Evolutionary conservation across 495 filamentous ascomycete species (phyloP).

Genomic region (Aspergillus leporis): DNA sequence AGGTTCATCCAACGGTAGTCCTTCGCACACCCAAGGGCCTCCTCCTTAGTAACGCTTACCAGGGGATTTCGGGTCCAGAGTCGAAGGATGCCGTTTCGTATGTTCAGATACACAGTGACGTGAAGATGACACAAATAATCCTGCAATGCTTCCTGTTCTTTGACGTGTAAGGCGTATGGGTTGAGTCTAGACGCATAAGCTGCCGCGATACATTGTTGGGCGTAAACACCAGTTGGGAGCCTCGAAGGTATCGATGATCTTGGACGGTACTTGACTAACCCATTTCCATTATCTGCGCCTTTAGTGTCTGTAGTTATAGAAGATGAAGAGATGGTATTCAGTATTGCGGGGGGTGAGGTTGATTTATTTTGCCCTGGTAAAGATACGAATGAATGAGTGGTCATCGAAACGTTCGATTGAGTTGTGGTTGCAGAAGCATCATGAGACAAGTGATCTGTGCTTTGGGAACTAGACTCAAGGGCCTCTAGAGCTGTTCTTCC

Average conservation of each 20-base stretch:
- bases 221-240: slow-evolving; percentile 71
- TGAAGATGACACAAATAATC: slow-evolving; percentile 83
- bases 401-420: slow-evolving; percentile 29
- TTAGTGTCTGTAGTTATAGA: slow-evolving; percentile 16
- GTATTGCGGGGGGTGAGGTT: slow-evolving; percentile 29
- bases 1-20: slow-evolving; percentile 89
- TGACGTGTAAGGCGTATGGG: slow-evolving; percentile 83
- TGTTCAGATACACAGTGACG: slow-evolving; percentile 95
- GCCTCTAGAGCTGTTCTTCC: background rate
- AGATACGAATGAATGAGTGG: slow-evolving; percentile 23
- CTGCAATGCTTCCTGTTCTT: slow-evolving; percentile 78
- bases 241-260: slow-evolving; percentile 80
- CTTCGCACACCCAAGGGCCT: slow-evolving; percentile 90
- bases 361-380: slow-evolving; percentile 27
- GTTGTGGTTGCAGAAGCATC: slow-evolving; percentile 24
- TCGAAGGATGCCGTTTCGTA: slow-evolving; percentile 90
- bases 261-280: slow-evolving; percentile 48
- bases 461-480: slow-evolving; percentile 11
- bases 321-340: slow-evolving; percentile 18
- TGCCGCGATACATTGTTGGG: slow-evolving; percentile 81
- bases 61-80: slow-evolving; percentile 91
- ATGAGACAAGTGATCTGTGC: slow-evolving; percentile 13
- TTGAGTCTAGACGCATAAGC: slow-evolving; percentile 88
- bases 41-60: slow-evolving; percentile 80
- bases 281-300: slow-evolving; percentile 19